These are phyloP conservation scores for Agrostemma githago DNA, from an alignment of 148 eudicot genomes.

Conservation along the genomic window DNA sequence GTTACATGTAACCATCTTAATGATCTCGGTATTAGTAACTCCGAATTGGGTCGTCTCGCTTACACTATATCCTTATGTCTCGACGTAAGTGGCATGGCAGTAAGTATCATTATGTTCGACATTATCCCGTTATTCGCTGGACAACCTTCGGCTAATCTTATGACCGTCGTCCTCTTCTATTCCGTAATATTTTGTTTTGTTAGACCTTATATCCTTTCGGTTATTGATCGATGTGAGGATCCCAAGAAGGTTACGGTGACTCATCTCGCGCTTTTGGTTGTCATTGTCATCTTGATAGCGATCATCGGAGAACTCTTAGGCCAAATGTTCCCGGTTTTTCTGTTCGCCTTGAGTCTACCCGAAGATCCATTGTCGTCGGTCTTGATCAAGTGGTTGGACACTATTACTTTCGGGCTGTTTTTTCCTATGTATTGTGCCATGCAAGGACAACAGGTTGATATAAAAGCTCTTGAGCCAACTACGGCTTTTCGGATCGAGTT, in stretches of 20 bases:
- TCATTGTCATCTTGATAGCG: background rate
- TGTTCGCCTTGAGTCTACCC: constrained; percentile 23
- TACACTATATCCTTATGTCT: background rate
- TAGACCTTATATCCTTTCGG: constrained; percentile 11
- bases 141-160: background rate
- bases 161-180: background rate
- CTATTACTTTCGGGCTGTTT: constrained; percentile 16
- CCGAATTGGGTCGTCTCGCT: constrained; percentile 21
- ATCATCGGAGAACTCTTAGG: constrained; percentile 5
- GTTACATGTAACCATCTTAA: constrained; percentile 26
- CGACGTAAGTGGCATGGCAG: background rate
- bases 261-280: constrained; percentile 10
- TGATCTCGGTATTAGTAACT: constrained; percentile 22
- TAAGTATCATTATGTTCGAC: background rate
- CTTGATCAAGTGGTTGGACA: constrained; percentile 21
- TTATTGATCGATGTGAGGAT: background rate
- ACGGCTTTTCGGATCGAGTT: background rate
- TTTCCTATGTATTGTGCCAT: constrained; percentile 26
- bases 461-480: background rate
- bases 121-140: background rate
- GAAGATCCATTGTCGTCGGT: constrained; percentile 21
- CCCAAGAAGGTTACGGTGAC: background rate
- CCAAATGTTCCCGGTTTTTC: constrained; percentile 13
- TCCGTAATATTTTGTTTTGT: background rate
- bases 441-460: constrained; percentile 13